Percentiles rank a stretch among this genome's conserved stretches.
Conservation (phyloP, 1,284 basidiomycete species). For the Malassezia dermatis region DNA sequence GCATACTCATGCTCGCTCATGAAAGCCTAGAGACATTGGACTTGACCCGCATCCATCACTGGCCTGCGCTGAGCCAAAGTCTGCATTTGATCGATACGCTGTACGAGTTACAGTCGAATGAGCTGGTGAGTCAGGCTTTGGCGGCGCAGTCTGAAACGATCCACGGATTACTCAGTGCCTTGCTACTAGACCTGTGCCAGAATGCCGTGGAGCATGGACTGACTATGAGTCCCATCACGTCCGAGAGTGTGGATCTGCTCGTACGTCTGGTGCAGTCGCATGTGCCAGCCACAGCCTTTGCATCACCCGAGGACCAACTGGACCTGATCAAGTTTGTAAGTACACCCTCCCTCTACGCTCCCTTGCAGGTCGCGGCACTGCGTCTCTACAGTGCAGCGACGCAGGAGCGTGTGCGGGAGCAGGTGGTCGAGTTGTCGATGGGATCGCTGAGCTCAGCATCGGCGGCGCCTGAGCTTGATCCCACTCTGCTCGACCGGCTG, state of each 20-base stretch:
- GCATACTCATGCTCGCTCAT: constrained; percentile 80
- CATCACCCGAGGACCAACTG: constrained; percentile 12
- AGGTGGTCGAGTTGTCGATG: constrained; percentile 32
- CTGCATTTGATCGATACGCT: constrained; percentile 61
- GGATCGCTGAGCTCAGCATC: background rate
- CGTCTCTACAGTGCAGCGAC: constrained; percentile 21
- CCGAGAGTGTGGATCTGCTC: constrained; percentile 18
- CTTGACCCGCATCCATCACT: constrained; percentile 56
- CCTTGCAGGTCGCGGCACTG: constrained; percentile 31
- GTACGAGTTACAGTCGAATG: constrained; percentile 62
- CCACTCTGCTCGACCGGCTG: background rate
- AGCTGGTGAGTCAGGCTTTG: constrained; percentile 1
- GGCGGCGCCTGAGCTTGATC: background rate
- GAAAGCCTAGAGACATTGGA: constrained; percentile 68
- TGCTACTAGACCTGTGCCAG: constrained; percentile 57
- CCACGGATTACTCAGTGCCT: constrained; percentile 25
- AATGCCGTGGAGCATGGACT: background rate
- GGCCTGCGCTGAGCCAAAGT: constrained; percentile 61
- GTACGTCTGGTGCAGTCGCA: constrained; percentile 25
- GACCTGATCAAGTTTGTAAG: constrained; percentile 22
- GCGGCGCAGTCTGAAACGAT: constrained; percentile 40
- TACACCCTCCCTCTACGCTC: constrained; percentile 17
- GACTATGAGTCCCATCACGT: background rate
- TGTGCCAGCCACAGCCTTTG: constrained; percentile 20
- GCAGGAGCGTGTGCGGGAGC: constrained; percentile 28